A percentile compares a stretch with the other conserved stretches of the same genome.
Evolutionary conservation across 2,329 filamentous ascomycete genomes (phyloP).

Genomic region (Xylaria arbuscula): DNA sequence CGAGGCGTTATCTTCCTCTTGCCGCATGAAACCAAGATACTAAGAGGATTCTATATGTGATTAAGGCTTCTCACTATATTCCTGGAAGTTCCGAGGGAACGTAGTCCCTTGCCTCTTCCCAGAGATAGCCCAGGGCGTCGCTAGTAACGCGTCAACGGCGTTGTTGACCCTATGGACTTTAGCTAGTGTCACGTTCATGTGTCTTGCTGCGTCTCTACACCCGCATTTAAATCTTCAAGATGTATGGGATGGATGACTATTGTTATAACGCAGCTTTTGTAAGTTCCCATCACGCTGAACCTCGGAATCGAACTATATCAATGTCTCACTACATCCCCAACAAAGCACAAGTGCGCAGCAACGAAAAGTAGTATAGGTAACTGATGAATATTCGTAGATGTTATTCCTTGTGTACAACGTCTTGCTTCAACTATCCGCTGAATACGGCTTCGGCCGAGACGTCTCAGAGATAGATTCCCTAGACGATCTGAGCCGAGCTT

Average conservation of each 20-base stretch:
- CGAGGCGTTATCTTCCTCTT: not conserved
- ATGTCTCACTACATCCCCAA: not conserved
- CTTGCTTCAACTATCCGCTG: constrained; percentile 17
- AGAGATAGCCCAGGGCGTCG: constrained; percentile 13
- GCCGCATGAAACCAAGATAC: not conserved
- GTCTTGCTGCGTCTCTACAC: constrained; percentile 31
- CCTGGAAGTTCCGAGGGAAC: too few relatives aligned
- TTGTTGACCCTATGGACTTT: constrained; percentile 25
- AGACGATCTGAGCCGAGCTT: constrained; percentile 36
- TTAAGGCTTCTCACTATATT: not conserved
- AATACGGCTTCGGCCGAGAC: constrained; percentile 27
- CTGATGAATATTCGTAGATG: constrained; percentile 1
- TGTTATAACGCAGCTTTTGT: constrained; percentile 31
- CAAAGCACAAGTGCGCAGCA: not conserved
- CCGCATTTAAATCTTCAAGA: constrained; percentile 18
- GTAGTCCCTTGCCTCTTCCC: not conserved
- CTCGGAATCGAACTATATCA: not conserved
- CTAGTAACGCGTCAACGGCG: not conserved
- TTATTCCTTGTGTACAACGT: constrained; percentile 24
- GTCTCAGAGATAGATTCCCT: constrained; percentile 10
- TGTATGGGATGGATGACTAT: constrained; percentile 23
- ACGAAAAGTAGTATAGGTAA: not conserved
- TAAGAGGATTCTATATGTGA: not conserved
- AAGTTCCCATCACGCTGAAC: constrained; percentile 3
- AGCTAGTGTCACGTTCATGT: constrained; percentile 22